These are phyloP conservation scores for Chamaecyparis obtusa DNA, from an alignment of 75 land plant species.

Conservation along the genomic window DNA sequence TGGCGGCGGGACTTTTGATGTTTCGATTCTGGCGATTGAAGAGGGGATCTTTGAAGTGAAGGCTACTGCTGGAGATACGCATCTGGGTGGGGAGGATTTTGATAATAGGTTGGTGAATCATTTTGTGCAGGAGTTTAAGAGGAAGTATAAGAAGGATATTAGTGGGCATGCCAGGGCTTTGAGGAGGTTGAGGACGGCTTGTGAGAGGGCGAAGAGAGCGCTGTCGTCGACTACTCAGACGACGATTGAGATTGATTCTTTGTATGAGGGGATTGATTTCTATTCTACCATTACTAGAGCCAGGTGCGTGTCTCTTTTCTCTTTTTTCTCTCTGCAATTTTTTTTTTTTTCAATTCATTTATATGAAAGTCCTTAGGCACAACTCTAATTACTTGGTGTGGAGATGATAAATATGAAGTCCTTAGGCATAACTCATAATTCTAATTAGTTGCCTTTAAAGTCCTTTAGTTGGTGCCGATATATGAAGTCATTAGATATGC, in stretches of 20 bases:
- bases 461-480: too few relatives aligned
- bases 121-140: constrained; percentile 48
- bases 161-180: constrained; percentile 34
- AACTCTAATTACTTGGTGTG: too few relatives aligned
- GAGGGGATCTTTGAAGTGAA: constrained; percentile 42
- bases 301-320: constrained; percentile 13
- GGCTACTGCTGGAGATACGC: constrained; percentile 57
- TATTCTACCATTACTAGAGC: constrained; percentile 51
- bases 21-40: constrained; percentile 44
- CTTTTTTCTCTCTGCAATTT: too few relatives aligned
- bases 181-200: constrained; percentile 35
- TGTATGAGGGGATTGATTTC: constrained; percentile 49
- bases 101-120: constrained; percentile 49
- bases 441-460: too few relatives aligned
- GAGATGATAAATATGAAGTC: too few relatives aligned
- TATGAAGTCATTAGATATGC: too few relatives aligned
- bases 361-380: too few relatives aligned
- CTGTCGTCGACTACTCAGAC: constrained; percentile 53
- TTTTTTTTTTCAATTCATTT: too few relatives aligned
- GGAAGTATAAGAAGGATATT: constrained; percentile 47
- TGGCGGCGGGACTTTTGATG: constrained; percentile 59
- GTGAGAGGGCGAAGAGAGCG: constrained; percentile 49
- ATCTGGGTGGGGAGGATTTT: constrained; percentile 46
- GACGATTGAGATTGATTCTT: constrained; percentile 45
- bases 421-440: too few relatives aligned